Percentiles rank a stretch among this genome's conserved stretches.
Conservation (phyloP, 129 eudicot genomes). For the Rutidosis leptorrhynchoides region DNA sequence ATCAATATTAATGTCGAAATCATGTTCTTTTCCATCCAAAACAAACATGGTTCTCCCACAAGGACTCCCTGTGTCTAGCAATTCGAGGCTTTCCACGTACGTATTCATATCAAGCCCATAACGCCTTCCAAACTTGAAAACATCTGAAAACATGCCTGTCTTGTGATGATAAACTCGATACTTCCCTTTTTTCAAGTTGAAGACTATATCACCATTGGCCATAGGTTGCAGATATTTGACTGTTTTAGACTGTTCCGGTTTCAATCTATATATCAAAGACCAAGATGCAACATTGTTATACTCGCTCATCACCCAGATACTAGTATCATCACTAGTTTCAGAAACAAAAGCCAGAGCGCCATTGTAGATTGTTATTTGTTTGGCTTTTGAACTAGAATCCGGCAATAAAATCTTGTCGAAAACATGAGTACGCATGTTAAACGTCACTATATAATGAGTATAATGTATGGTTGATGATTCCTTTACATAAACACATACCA, state of each 20-base stretch:
- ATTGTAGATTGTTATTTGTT: background rate
- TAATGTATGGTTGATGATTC: no score
- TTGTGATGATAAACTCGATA: background rate
- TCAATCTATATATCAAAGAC: background rate
- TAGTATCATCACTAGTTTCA: background rate
- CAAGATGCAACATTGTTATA: background rate
- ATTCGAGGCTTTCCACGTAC: slow-evolving; percentile 7
- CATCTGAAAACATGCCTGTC: background rate
- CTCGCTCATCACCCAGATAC: slow-evolving; percentile 11
- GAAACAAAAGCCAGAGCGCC: background rate
- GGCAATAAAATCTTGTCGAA: background rate
- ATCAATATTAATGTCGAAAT: no score
- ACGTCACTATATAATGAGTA: slow-evolving; percentile 11
- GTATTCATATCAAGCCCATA: background rate
- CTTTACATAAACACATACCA: no score
- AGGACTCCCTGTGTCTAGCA: background rate
- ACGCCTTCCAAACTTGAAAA: background rate
- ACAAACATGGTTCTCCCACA: background rate
- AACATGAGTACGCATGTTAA: background rate
- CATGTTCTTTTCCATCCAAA: background rate
- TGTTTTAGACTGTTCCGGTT: background rate
- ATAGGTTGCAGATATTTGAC: background rate
- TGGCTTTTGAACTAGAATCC: background rate
- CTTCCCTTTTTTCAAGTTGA: background rate
- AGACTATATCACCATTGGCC: background rate